Evolutionary conservation across 1,139 yeast genomes (phyloP), one percentile per base, ranked within the genome.

Genomic region (Insectozyma bohioensis): DNA sequence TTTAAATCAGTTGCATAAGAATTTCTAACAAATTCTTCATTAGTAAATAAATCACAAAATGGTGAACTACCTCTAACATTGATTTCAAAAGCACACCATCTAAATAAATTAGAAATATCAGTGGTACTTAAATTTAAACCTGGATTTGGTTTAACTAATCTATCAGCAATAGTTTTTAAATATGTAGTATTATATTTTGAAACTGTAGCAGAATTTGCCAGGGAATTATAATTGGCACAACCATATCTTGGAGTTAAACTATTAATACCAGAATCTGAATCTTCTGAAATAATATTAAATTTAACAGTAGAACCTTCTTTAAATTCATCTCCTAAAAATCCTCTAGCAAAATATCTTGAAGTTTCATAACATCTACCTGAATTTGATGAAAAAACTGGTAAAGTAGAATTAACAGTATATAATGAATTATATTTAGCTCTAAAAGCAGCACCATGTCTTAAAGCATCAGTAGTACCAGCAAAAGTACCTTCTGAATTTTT

Each of bases 31-130:
- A 64, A 67, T 39, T 78, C 81, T 27, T 72, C 72, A 35, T 58
- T 56, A 27, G 73, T 68, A 56, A 79, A 70, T 9, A 76, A 58
- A 21, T 61, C 59, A 49, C 82, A 74, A 35, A 76, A 62, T 8
- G 65, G 64, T 9, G 78, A 63, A 6, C 53, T 32, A 2, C 80
- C 83, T 24, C 56, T 57, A 17, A 68, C 75, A 45, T 75, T 73
- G 42, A 76, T 49, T 46, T 76, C 84, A 51, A 59, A 78, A 2
- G 79, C 78, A 54, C 82, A 78, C 58, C 72, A 58, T 24, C 55
- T 53, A 42, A 69, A 56, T 43, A 75, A 43, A 29, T 50, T 43
- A 28, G 49, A 47, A 26, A 77, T 63, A 39, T 80, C 80, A 10
- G 43, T 35, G 4, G 56, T 45, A 4, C 67, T 62, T 14, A 75